Evolutionary conservation across 768 basidiomycete species (phyloP), one percentile per base, ranked within the genome.

Genomic region (Podaxis pistillaris): DNA sequence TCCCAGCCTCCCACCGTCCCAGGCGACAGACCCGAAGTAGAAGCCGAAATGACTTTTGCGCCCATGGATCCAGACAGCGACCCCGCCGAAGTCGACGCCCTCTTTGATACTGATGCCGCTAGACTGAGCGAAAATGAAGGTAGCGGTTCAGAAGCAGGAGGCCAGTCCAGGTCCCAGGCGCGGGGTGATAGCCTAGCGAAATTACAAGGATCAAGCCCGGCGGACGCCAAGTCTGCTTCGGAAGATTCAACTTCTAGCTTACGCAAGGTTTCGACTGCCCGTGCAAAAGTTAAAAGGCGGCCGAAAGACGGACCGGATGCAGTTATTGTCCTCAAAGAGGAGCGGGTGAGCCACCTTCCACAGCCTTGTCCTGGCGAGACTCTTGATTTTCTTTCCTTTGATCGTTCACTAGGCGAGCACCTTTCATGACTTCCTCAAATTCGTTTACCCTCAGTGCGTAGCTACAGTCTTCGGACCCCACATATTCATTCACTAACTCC

Each of bases 371-470:
- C 22, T 24, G 24, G 22, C 22, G 22, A 3, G 19, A 24, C 4
- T 19, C 7, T 19, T 46, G 22, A 24, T 3, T 50, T 22, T 28
- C 22, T 24, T 44, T 13, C 3, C 8, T 44, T 8, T 13, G 8
- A 50, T 28, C 49, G 12, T 11, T 19, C 5, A 49, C 56, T 66
- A 90, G 84, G 93, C 95, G 2, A 83, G 78, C 71, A 92, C 88
- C 11, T 96, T 97, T 72, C 94, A 96, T 63, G 95, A 96, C 73
- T 94, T 96, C 71, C 83, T 97, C 63, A 93, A 91, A 77, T 96
- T 89, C 72, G 86, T 95, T 56, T 96, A 97, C 73, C 95, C 95
- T 19, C 91, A 96, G 94, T 94, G 74, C 69, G 89, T 75, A 58
- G 51, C 30, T 22, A 9, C 24, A 36, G 22, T 30, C 33, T 47